Percentiles rank a stretch among this genome's conserved stretches.
These are phyloP conservation scores for Fusarium liriodendri DNA, from an alignment of 2,329 filamentous ascomycete genomes.

Conservation along the genomic window DNA sequence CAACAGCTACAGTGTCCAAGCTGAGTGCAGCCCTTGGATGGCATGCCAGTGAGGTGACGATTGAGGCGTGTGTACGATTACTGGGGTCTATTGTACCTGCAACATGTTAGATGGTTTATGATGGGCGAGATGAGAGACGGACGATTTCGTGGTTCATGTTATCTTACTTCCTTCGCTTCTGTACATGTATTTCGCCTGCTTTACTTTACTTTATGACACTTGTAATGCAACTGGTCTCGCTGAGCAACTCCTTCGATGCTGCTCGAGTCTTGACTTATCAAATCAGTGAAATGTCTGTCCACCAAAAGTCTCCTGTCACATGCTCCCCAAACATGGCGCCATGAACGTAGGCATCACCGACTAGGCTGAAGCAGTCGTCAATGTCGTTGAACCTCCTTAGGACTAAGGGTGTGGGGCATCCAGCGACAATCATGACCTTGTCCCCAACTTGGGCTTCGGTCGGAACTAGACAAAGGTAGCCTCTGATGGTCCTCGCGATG, in stretches of 20 bases:
- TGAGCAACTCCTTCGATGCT: neutral
- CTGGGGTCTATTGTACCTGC: constrained; percentile 11
- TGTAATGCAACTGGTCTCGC: constrained; percentile 1
- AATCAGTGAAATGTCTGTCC: constrained; percentile 24
- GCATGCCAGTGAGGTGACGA: constrained; percentile 38
- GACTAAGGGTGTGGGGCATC: constrained; percentile 32
- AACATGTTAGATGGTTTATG: constrained; percentile 13
- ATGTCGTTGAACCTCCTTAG: constrained; percentile 17
- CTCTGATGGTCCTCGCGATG: constrained; percentile 30
- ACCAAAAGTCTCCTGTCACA: constrained; percentile 14
- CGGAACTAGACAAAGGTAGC: constrained; percentile 35
- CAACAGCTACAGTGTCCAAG: constrained; percentile 52
- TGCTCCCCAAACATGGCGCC: constrained; percentile 36
- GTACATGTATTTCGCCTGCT: constrained; percentile 33
- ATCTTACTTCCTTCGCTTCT: constrained; percentile 29
- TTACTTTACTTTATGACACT: constrained; percentile 22
- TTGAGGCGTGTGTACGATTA: neutral
- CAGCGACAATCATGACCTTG: constrained; percentile 30
- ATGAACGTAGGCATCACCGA: constrained; percentile 30
- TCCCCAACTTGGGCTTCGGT: constrained; percentile 22
- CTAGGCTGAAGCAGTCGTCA: constrained; percentile 22
- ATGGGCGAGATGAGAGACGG: constrained; percentile 14
- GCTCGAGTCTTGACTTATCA: neutral
- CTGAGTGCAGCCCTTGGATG: constrained; percentile 54
- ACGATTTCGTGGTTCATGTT: constrained; percentile 33